Percentiles rank a stretch among this genome's conserved stretches.
These are phyloP conservation scores for Serendipita sp. DNA, from an alignment of 768 basidiomycete species.

Conservation along the genomic window DNA sequence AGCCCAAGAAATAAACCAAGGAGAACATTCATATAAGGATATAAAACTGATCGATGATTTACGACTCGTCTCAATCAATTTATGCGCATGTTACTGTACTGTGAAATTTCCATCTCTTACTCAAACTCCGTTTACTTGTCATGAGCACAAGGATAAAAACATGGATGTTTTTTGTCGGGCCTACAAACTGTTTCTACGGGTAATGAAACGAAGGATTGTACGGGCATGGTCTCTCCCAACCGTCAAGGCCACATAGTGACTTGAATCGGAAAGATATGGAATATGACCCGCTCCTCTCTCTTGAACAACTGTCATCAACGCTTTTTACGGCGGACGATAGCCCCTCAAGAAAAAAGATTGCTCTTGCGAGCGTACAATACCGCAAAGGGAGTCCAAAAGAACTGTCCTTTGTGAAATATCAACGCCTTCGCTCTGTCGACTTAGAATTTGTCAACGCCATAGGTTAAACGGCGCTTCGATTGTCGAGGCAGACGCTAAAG, in stretches of 20 bases:
- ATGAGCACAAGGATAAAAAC: too few relatives aligned
- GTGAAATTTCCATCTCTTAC: too few relatives aligned
- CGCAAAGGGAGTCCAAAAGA: neutral
- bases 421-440: slow-evolving; percentile 7
- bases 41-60: too few relatives aligned
- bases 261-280: slow-evolving; percentile 7
- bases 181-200: neutral
- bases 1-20: neutral
- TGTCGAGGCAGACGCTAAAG: slow-evolving; percentile 6
- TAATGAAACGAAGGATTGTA: neutral
- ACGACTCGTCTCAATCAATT: too few relatives aligned
- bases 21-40: neutral
- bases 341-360: neutral
- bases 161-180: neutral
- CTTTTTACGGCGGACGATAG: neutral
- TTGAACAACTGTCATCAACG: neutral
- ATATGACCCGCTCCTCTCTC: slow-evolving; percentile 1
- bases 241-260: slow-evolving; percentile 7
- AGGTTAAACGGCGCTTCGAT: slow-evolving; percentile 1
- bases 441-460: slow-evolving; percentile 8
- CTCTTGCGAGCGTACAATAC: neutral
- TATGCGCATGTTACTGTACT: too few relatives aligned
- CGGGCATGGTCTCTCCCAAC: slow-evolving; percentile 7
- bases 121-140: too few relatives aligned
- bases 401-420: too few relatives aligned